A percentile compares a stretch with the other conserved stretches of the same genome.
phyloP scores from a whole-genome alignment of 2,329 filamentous ascomycete species.

The Pseudogymnoascus sp. region DNA sequence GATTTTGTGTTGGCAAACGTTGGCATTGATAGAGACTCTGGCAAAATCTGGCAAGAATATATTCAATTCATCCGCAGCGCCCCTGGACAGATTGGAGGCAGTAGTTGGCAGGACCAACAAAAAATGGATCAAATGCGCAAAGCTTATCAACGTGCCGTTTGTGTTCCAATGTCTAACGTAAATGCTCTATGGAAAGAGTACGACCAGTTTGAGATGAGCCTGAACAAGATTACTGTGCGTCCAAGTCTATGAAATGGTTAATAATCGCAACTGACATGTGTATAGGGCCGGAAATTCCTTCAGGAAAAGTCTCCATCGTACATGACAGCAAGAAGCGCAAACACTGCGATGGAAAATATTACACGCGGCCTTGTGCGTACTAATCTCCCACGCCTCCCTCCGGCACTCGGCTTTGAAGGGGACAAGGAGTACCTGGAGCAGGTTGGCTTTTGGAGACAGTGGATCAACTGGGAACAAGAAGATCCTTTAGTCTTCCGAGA shows the following conservation, averaged over 20 bases:
- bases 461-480: conserved; percentile 92
- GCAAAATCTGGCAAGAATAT: conserved; percentile 88
- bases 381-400: conserved; percentile 73
- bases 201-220: conserved; percentile 85
- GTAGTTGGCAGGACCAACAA: conserved; percentile 91
- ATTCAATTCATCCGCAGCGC: conserved; percentile 86
- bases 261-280: conserved; percentile 19
- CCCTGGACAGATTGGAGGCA: conserved; percentile 78
- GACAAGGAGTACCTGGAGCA: conserved; percentile 78
- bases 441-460: conserved; percentile 82
- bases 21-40: conserved; percentile 85
- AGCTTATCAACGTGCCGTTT: conserved; percentile 84
- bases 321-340: conserved; percentile 90
- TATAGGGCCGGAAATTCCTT: conserved; percentile 84
- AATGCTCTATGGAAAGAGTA: conserved; percentile 95
- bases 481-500: conserved; percentile 81
- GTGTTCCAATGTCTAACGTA: conserved; percentile 75
- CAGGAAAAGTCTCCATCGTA: conserved; percentile 89
- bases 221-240: conserved; percentile 84
- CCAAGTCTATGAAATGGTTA: conserved; percentile 9
- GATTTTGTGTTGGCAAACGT: conserved; percentile 87
- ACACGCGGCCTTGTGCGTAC: conserved; percentile 68
- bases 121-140: conserved; percentile 94
- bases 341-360: conserved; percentile 84
- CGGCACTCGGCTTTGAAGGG: conserved; percentile 78